Conservation (phyloP, 2,329 filamentous ascomycete genomes). For the Cytospora piceae region DNA sequence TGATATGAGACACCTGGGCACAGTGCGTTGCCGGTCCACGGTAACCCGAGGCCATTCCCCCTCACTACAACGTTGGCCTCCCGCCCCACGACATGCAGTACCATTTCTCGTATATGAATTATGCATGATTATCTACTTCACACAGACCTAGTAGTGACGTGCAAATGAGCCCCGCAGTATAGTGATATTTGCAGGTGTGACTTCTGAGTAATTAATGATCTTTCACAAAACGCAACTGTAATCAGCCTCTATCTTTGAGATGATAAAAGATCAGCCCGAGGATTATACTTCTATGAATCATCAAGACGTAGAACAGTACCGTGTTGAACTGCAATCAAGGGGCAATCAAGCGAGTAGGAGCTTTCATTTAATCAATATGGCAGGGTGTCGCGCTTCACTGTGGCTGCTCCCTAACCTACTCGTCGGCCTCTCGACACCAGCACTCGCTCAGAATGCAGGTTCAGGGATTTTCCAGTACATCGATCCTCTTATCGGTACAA, state of each 20-base stretch:
- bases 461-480: constrained; percentile 25
- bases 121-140: neutral
- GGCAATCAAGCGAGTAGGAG: too few relatives aligned
- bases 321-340: too few relatives aligned
- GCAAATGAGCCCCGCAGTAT: neutral
- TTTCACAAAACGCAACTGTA: neutral
- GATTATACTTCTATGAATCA: too few relatives aligned
- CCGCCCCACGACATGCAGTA: neutral
- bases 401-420: neutral
- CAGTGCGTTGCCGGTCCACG: neutral
- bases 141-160: neutral
- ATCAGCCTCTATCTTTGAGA: neutral
- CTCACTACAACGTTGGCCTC: neutral
- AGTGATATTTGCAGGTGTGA: neutral
- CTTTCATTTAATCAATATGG: neutral
- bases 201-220: neutral
- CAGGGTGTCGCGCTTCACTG: neutral
- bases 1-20: neutral
- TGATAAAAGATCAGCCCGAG: neutral
- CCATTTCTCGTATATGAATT: neutral
- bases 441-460: constrained; percentile 12
- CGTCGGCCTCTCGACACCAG: neutral
- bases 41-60: neutral
- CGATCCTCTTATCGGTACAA: constrained; percentile 37
- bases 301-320: too few relatives aligned